Evolutionary conservation across 2,329 filamentous ascomycete genomes (phyloP), one percentile per base, ranked within the genome.

Genomic region (Thelonectria rubi): DNA sequence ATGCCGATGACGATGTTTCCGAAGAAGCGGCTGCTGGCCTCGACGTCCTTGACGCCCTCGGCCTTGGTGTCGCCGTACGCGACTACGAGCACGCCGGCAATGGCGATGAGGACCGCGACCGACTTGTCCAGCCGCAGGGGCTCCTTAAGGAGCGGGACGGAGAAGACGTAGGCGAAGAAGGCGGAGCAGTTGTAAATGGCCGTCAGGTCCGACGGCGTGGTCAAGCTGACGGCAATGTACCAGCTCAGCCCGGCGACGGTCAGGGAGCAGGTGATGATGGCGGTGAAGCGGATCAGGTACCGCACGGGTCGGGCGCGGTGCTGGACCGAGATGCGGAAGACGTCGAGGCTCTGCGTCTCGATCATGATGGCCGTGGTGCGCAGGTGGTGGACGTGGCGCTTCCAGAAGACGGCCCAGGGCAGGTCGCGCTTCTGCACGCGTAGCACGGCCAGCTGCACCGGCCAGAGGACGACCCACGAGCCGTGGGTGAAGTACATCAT

Each of bases 161-260:
- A 96, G 75, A 99, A 99, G 12, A 92, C 94, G 75, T 99, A 99
- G 50, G 95, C 95, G 76, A 99, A 99, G 79, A 99, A 99, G 60
- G 95, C 94, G 55, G 92, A 97, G 83, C 95, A 99, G 80, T 99
- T 99, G 85, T 99, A 99, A 71, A 99, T 99, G 55, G 95, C 95
- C 1, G 95, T 99, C 70, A 99, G 80, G 77, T 99, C 95, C 67
- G 91, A 93, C 3, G 95, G 91, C 3, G 92, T 97, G 1, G 95
- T 99, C 82, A 97, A 80, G 78, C 93, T 92, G 60, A 99, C 94
- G 15, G 95, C 94, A 37, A 98, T 84, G 73, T 98, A 99, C 95
- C 95, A 99, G 71, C 91, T 94, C 54, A 94, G 87, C 24, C 95
- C 95, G 1, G 94, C 95, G 40, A 98, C 82, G 2, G 95, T 99